Percentiles rank a stretch among this genome's conserved stretches.
These are phyloP conservation scores for Tolypocladium endophyticum DNA, from an alignment of 2,329 filamentous ascomycete species.

Conservation along the genomic window DNA sequence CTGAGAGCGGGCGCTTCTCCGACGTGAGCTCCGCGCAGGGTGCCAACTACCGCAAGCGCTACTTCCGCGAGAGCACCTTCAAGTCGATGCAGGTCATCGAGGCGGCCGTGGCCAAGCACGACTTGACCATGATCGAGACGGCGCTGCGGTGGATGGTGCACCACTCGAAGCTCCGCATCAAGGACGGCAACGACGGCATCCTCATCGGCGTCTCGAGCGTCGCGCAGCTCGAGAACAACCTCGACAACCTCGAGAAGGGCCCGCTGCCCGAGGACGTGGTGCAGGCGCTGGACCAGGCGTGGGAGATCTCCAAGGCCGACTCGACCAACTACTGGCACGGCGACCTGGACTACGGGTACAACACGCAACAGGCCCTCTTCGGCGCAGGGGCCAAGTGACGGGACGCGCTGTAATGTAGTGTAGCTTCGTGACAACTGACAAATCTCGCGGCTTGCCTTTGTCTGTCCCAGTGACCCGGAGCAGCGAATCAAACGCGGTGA, in stretches of 20 bases:
- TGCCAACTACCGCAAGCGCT: conserved; percentile 51
- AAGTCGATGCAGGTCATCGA: conserved; percentile 59
- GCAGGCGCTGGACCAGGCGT: conserved; percentile 64
- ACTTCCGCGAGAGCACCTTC: conserved; percentile 58
- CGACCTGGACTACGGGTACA: conserved; percentile 56
- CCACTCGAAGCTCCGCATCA: conserved; percentile 50
- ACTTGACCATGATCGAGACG: conserved; percentile 59
- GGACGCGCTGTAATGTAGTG: background rate
- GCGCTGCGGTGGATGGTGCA: conserved; percentile 65
- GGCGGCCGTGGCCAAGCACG: conserved; percentile 55
- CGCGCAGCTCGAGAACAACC: conserved; percentile 46
- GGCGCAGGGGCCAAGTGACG: conserved; percentile 29
- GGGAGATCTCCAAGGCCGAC: conserved; percentile 56
- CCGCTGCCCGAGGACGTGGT: conserved; percentile 70
- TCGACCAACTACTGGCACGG: conserved; percentile 43
- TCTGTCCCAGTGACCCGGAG: background rate
- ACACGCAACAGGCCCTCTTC: conserved; percentile 52
- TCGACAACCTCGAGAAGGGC: conserved; percentile 52
- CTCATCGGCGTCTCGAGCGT: conserved; percentile 49
- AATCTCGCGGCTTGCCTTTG: background rate
- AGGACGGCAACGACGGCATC: conserved; percentile 45
- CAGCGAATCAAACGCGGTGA: background rate
- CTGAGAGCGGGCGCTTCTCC: conserved; percentile 60
- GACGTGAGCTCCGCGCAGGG: conserved; percentile 41
- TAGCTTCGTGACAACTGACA: background rate